phyloP scores from a whole-genome alignment of 2,329 filamentous ascomycete species.

The Calonectria leucothoes region DNA sequence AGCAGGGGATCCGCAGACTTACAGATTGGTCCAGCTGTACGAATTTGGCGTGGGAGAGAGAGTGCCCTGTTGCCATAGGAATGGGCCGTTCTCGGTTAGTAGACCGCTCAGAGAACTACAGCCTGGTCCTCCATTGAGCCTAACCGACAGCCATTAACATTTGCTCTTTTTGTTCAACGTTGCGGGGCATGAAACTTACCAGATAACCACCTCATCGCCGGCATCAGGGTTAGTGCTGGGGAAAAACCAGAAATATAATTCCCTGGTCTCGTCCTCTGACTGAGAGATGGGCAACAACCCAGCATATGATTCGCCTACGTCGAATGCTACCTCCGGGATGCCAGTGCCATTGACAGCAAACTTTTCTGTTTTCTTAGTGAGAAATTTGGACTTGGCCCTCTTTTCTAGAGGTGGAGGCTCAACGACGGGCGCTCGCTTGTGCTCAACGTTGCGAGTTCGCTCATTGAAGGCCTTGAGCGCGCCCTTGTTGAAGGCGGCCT shows the following conservation, averaged over 20 bases:
- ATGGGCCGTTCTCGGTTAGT: constrained; percentile 82
- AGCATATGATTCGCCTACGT: constrained; percentile 75
- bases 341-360: constrained; percentile 73
- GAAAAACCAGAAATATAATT: constrained; percentile 77
- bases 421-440: constrained; percentile 18
- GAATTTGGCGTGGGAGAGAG: constrained; percentile 72
- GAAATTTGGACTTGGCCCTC: constrained; percentile 31
- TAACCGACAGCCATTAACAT: constrained; percentile 64
- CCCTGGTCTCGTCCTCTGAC: constrained; percentile 57
- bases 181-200: constrained; percentile 42
- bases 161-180: background rate
- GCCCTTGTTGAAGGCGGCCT: constrained; percentile 38
- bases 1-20: background rate
- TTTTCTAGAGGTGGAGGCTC: constrained; percentile 18
- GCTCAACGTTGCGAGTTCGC: constrained; percentile 21
- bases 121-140: constrained; percentile 54
- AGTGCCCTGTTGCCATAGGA: constrained; percentile 78
- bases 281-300: constrained; percentile 69
- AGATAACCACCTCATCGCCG: constrained; percentile 71
- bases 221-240: constrained; percentile 63
- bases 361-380: constrained; percentile 42
- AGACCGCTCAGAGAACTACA: constrained; percentile 51
- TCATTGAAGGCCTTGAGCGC: constrained; percentile 34
- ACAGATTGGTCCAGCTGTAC: constrained; percentile 79
- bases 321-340: constrained; percentile 77